Base-by-base conservation (phyloP, 768 basidiomycete genomes). In the Lyophyllum shimeji region DNA sequence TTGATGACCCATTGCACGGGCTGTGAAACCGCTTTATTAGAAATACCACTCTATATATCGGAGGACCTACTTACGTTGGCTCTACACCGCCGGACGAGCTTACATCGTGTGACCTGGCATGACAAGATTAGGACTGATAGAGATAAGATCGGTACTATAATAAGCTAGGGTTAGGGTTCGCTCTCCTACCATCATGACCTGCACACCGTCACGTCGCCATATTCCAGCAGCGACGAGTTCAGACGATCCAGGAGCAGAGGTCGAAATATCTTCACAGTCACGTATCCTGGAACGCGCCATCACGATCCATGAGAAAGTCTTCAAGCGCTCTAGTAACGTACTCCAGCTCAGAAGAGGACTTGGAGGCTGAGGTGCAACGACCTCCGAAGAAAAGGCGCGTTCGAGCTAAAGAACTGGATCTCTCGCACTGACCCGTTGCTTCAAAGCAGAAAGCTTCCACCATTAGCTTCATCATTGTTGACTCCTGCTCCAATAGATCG, bases 401-500 rank as follows among this genome's bases (percentile, higher is more conserved):
- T 46, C 48, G 15, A 11, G 25, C 17, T 39, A 31, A 39, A 13
- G 23, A 54, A 48, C 9, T 29, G 29, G 7, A 15, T 44, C 15
- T 24, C 5, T 46, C 33, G 24, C 34, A 25, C 44, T 18, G 17
- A 20, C 18, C 52, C 37, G 25, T 34, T 55, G 25, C 60, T 44
- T 23, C 57, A 23, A 37, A 33, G 13, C 56, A 89, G 86, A 65
- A 91, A 82, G 67, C 74, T 91, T 2, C 90, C 90, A 0, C 53
- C 76, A 17, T 74, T 91, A 23, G 74, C 86, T 0, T 61, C 78
- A 17, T 75, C 77, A 33, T 66, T 92, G 46, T 64, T 71, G 1
- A 63, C 75, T 3, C 65, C 78, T 43, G 68, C 62, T 0, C 91
- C 88, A 0, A 66, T 81, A 5, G 91, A 95, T 66, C 74, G 92